These are phyloP conservation scores for Luffa aegyptiaca DNA, from an alignment of 306 rosid genomes.

Conservation along the genomic window DNA sequence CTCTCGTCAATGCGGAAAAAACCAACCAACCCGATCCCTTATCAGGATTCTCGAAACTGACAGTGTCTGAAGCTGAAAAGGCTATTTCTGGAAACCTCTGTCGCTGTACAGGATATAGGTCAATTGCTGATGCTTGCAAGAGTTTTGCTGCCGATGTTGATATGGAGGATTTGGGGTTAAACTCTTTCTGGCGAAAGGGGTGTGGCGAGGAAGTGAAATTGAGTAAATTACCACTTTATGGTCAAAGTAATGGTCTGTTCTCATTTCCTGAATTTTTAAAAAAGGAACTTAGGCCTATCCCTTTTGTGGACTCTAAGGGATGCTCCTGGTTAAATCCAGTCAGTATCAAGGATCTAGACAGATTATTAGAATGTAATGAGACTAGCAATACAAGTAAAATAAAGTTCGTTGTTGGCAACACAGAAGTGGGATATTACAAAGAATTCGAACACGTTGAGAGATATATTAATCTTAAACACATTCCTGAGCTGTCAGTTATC, in stretches of 20 bases:
- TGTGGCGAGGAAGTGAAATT: conserved; percentile 34
- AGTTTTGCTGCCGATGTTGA: conserved; percentile 83
- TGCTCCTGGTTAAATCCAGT: conserved; percentile 47
- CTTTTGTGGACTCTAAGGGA: conserved; percentile 30
- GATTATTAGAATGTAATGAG: conserved; percentile 20
- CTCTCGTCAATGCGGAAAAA: conserved; percentile 70
- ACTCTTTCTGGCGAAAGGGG: conserved; percentile 67
- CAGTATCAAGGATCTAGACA: conserved; percentile 41
- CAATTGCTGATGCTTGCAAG: conserved; percentile 91
- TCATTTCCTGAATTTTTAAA: conserved; percentile 59
- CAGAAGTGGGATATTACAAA: conserved; percentile 73
- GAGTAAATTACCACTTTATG: conserved; percentile 40
- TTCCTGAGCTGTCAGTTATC: conserved; percentile 48
- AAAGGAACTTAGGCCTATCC: conserved; percentile 25
- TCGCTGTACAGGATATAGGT: conserved; percentile 86
- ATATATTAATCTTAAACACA: conserved; percentile 43
- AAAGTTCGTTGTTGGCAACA: conserved; percentile 66
- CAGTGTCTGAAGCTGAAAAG: conserved; percentile 60
- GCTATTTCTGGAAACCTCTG: conserved; percentile 83
- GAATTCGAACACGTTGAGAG: conserved; percentile 36
- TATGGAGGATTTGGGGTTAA: conserved; percentile 83
- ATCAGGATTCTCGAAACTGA: conserved; percentile 60
- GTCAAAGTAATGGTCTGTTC: conserved; percentile 10
- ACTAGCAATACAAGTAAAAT: conserved; percentile 7
- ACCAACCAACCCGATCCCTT: conserved; percentile 36